Conservation (phyloP, 345 rosid species). For the Murraya paniculata region DNA sequence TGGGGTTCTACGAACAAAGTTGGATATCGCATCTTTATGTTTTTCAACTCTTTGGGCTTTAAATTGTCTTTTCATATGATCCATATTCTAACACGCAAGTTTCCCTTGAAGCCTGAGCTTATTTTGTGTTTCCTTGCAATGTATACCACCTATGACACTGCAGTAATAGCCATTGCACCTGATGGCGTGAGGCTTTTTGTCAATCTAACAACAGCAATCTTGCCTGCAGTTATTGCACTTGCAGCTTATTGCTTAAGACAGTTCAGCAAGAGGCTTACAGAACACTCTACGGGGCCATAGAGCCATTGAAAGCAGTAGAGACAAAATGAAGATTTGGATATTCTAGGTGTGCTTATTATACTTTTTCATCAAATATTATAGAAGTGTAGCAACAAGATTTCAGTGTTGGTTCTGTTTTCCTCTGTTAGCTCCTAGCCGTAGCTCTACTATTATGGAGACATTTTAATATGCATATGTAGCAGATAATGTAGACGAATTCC, state of each 20-base stretch:
- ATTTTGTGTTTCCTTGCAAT: conserved; percentile 37
- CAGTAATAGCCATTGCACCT: conserved; percentile 32
- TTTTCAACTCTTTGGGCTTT: conserved; percentile 52
- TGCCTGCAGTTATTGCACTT: conserved; percentile 18
- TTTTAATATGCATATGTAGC: too few species aligned
- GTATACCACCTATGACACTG: conserved; percentile 31
- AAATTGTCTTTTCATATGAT: conserved; percentile 39
- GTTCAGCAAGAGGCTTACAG: background rate
- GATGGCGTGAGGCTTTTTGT: conserved; percentile 17
- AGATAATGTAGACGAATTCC: too few species aligned
- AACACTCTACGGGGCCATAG: background rate
- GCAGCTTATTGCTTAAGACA: background rate
- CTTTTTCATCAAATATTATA: too few species aligned
- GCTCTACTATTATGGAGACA: too few species aligned
- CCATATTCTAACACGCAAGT: conserved; percentile 40
- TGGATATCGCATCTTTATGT: conserved; percentile 30
- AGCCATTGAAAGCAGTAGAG: background rate
- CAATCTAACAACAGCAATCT: conserved; percentile 22
- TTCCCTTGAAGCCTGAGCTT: conserved; percentile 51
- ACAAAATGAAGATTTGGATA: background rate
- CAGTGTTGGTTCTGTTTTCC: too few species aligned
- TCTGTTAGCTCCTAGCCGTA: too few species aligned
- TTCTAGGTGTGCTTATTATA: background rate
- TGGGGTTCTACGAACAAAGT: conserved; percentile 24
- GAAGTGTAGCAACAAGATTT: too few species aligned